Conservation (phyloP, 176 grass and related monocot species). For the Lolium perenne region DNA sequence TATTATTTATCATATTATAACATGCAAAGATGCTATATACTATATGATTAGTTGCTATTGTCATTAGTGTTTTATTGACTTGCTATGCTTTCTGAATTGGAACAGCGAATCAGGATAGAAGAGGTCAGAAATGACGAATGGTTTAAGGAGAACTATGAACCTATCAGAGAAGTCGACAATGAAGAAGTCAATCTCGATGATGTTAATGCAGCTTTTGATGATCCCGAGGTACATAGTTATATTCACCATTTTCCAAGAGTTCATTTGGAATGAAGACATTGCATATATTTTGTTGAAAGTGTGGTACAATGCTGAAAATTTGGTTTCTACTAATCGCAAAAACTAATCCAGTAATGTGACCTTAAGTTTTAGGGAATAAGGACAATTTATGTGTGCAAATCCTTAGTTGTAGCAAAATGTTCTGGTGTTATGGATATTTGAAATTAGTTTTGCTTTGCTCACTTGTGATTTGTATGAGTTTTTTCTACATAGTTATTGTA, state of each 20-base stretch:
- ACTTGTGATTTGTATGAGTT: constrained; percentile 13
- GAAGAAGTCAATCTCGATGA: constrained; percentile 96
- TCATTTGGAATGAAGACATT: constrained; percentile 25
- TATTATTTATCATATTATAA: not conserved
- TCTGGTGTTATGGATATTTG: constrained; percentile 7
- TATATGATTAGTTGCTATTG: constrained; percentile 22
- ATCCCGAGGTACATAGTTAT: constrained; percentile 64
- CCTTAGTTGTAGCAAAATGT: not conserved
- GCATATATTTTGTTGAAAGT: constrained; percentile 2
- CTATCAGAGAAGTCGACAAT: constrained; percentile 67
- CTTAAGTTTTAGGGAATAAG: not conserved
- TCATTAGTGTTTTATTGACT: constrained; percentile 37
- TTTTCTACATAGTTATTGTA: not conserved
- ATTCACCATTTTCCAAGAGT: not conserved
- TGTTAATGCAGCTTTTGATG: constrained; percentile 86
- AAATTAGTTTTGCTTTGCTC: constrained; percentile 13
- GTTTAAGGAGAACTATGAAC: constrained; percentile 91
- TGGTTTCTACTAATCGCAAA: constrained; percentile 22
- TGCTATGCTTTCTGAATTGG: constrained; percentile 40
- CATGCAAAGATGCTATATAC: not conserved
- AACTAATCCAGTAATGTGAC: not conserved
- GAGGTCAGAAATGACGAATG: constrained; percentile 92
- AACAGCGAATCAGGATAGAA: constrained; percentile 93
- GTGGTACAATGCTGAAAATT: constrained; percentile 22
- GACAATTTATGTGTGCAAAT: constrained; percentile 14